Percentiles rank a stretch among this genome's conserved stretches.
Evolutionary conservation across 1,284 basidiomycete genomes (phyloP).

Genomic region (Tylopilus microsporus): DNA sequence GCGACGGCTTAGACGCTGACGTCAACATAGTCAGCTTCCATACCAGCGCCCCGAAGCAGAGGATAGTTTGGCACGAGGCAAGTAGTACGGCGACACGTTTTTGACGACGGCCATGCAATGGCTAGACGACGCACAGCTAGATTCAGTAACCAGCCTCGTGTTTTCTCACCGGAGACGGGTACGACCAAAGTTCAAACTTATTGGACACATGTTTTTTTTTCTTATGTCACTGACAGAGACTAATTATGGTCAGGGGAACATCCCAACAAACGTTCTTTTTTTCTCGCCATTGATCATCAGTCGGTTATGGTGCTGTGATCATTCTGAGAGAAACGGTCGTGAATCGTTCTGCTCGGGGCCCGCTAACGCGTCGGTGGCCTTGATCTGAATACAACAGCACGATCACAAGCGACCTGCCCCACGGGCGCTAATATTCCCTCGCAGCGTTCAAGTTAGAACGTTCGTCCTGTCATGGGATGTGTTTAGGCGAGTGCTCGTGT

Average conservation of each 20-base stretch:
- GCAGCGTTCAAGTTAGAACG: not conserved
- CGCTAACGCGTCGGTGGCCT: not conserved
- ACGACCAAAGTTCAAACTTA: too few relatives aligned
- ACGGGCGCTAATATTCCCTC: not conserved
- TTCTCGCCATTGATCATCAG: not conserved
- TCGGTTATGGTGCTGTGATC: not conserved
- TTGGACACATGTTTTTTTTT: too few relatives aligned
- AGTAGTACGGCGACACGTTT: not conserved
- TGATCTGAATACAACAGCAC: not conserved
- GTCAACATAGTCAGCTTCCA: not conserved
- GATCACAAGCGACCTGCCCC: not conserved
- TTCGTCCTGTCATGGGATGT: conserved; percentile 3
- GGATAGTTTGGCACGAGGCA: too few relatives aligned
- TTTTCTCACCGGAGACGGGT: not conserved
- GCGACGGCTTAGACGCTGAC: not conserved
- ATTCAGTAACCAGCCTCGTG: not conserved
- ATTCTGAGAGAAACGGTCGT: not conserved
- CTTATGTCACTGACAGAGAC: not conserved
- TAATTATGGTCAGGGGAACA: not conserved
- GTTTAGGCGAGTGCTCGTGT: not conserved
- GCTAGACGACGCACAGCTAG: not conserved
- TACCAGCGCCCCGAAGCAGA: not conserved
- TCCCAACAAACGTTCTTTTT: not conserved
- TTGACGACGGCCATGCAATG: not conserved
- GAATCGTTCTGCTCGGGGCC: conserved; percentile 3